Percentiles rank a stretch among this genome's conserved stretches.
These are phyloP conservation scores for Yamadazyma triangularis DNA, from an alignment of 1,139 yeast species.

Conservation along the genomic window DNA sequence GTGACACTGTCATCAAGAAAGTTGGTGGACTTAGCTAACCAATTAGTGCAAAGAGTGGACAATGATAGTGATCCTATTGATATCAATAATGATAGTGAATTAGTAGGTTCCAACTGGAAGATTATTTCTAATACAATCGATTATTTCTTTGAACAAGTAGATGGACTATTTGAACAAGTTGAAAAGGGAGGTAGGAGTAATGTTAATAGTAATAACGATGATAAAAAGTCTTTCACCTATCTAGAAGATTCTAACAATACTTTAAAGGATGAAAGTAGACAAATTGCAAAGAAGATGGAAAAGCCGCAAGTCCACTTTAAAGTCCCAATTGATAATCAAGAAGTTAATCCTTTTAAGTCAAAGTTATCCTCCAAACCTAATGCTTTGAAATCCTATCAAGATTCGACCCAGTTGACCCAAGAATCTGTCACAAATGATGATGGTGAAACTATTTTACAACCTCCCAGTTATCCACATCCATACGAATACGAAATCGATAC, in stretches of 20 bases:
- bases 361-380: slow-evolving; percentile 67
- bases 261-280: slow-evolving; percentile 22
- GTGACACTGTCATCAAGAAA: slow-evolving; percentile 41
- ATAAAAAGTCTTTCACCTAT: slow-evolving; percentile 27
- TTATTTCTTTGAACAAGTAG: slow-evolving; percentile 68
- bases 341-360: slow-evolving; percentile 72
- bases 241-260: slow-evolving; percentile 39
- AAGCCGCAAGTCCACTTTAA: slow-evolving; percentile 75
- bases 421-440: slow-evolving; percentile 18
- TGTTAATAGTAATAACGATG: slow-evolving; percentile 10
- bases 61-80: slow-evolving; percentile 18
- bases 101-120: slow-evolving; percentile 50
- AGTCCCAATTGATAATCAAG: slow-evolving; percentile 62
- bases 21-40: slow-evolving; percentile 51
- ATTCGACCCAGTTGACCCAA: slow-evolving; percentile 35
- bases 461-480: slow-evolving; percentile 75
- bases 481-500: slow-evolving; percentile 70
- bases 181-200: slow-evolving; percentile 10
- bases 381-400: slow-evolving; percentile 52
- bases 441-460: slow-evolving; percentile 37
- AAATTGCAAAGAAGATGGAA: slow-evolving; percentile 41
- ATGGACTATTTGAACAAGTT: slow-evolving; percentile 49
- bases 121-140: slow-evolving; percentile 62
- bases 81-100: slow-evolving; percentile 34
- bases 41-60: slow-evolving; percentile 35